Conservation (phyloP, 805 yeast species). For the Myxozyma sirexii region DNA sequence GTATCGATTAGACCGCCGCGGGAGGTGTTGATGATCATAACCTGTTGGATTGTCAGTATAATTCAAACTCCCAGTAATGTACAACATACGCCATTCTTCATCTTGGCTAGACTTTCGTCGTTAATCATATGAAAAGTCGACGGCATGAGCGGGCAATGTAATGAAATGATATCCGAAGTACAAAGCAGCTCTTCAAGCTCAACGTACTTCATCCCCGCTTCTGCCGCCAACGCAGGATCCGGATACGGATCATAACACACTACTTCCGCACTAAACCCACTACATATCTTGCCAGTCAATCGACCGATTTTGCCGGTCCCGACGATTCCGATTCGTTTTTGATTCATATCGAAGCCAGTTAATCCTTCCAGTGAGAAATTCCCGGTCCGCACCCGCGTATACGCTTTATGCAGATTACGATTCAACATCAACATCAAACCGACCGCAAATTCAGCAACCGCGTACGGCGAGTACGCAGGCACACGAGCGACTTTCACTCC, state of each 20-base stretch:
- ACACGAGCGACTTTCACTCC: constrained; percentile 38
- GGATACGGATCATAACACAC: constrained; percentile 48
- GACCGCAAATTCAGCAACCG: constrained; percentile 40
- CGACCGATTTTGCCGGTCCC: constrained; percentile 55
- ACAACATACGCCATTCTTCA: constrained; percentile 49
- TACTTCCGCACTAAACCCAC: constrained; percentile 50
- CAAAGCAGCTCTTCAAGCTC: constrained; percentile 47
- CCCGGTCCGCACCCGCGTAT: constrained; percentile 38
- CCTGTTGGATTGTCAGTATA: constrained; percentile 19
- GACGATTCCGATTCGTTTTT: constrained; percentile 50
- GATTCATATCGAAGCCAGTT: constrained; percentile 40
- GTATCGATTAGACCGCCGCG: constrained; percentile 56
- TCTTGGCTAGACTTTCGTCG: constrained; percentile 44
- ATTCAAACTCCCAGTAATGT: background rate
- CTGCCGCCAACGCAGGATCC: constrained; percentile 41
- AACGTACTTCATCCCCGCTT: constrained; percentile 44
- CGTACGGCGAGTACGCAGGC: constrained; percentile 39
- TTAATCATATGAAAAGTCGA: constrained; percentile 51
- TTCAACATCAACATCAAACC: constrained; percentile 38
- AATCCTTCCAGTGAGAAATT: constrained; percentile 39
- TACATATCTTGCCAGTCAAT: constrained; percentile 48
- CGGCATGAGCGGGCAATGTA: constrained; percentile 53
- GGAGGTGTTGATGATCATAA: constrained; percentile 52
- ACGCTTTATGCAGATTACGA: constrained; percentile 38
- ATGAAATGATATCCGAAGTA: constrained; percentile 47